A percentile compares a stretch with the other conserved stretches of the same genome.
Evolutionary conservation across 2,329 filamentous ascomycete genomes (phyloP).

Genomic region (Alternaria sp.): DNA sequence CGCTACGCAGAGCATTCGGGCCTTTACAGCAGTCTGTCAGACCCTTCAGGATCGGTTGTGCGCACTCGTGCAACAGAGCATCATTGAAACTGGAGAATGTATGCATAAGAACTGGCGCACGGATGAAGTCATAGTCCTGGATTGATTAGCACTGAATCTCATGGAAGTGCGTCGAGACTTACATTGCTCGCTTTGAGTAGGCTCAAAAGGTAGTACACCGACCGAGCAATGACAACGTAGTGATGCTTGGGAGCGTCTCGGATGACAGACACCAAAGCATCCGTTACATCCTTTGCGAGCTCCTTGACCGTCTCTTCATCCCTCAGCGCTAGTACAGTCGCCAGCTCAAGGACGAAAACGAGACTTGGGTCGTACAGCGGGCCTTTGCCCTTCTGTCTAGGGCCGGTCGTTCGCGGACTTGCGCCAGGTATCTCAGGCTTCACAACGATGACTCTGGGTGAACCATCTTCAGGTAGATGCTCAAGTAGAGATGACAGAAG

Average conservation of each 20-base stretch:
- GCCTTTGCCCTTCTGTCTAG: conserved; percentile 61
- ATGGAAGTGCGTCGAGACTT: conserved; percentile 44
- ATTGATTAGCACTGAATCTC: not conserved
- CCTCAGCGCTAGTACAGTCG: conserved; percentile 79
- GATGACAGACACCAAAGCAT: conserved; percentile 79
- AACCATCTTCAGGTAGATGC: conserved; percentile 85
- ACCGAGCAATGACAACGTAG: conserved; percentile 80
- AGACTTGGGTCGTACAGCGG: conserved; percentile 83
- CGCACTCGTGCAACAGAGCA: conserved; percentile 75
- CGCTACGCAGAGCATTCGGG: conserved; percentile 79
- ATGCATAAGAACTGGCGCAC: conserved; percentile 89
- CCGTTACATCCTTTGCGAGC: conserved; percentile 80
- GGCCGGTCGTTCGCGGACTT: conserved; percentile 65
- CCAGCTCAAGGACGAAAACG: conserved; percentile 90
- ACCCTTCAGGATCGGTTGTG: conserved; percentile 77
- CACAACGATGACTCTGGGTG: conserved; percentile 82
- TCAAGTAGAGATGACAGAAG: conserved; percentile 77
- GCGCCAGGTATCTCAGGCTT: conserved; percentile 80
- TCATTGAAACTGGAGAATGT: conserved; percentile 87
- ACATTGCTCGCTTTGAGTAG: conserved; percentile 85
- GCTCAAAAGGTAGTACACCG: conserved; percentile 84
- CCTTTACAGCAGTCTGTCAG: conserved; percentile 80
- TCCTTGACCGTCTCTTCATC: conserved; percentile 74
- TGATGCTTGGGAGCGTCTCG: conserved; percentile 81
- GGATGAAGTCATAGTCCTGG: conserved; percentile 87